These are phyloP conservation scores for Filobasidium wieringae DNA, from an alignment of 768 basidiomycete genomes.

Conservation along the genomic window DNA sequence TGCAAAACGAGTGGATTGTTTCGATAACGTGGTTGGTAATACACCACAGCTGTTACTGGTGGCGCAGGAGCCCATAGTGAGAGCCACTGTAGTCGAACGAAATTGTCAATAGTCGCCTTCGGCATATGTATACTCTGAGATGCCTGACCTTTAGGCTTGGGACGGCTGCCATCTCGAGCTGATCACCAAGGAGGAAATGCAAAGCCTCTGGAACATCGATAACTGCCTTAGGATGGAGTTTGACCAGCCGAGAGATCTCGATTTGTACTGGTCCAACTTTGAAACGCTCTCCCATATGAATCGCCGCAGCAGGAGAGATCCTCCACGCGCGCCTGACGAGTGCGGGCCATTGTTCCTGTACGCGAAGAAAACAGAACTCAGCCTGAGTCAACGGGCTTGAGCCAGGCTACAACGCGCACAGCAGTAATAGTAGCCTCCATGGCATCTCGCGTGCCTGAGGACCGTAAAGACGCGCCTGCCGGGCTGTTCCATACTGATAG, in stretches of 20 bases:
- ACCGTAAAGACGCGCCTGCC: conserved; percentile 51
- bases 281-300: conserved; percentile 81
- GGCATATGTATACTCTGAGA: neutral
- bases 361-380: neutral
- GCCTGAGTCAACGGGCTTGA: neutral
- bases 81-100: conserved; percentile 53
- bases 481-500: conserved; percentile 86
- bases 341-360: conserved; percentile 49
- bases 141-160: conserved; percentile 61
- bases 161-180: conserved; percentile 48
- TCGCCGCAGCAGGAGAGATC: conserved; percentile 65
- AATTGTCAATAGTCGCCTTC: neutral
- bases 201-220: conserved; percentile 71
- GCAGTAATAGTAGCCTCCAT: conserved; percentile 53
- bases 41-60: conserved; percentile 47
- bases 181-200: conserved; percentile 63
- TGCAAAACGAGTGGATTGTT: conserved; percentile 78
- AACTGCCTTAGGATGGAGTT: conserved; percentile 57
- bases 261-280: conserved; percentile 52
- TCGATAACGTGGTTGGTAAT: conserved; percentile 69
- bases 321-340: conserved; percentile 67
- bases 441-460: conserved; percentile 37
- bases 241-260: conserved; percentile 67
- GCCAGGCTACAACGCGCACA: conserved; percentile 41
- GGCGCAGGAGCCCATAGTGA: conserved; percentile 81